These are phyloP conservation scores for Candida montana DNA, from an alignment of 805 yeast species.

Conservation along the genomic window DNA sequence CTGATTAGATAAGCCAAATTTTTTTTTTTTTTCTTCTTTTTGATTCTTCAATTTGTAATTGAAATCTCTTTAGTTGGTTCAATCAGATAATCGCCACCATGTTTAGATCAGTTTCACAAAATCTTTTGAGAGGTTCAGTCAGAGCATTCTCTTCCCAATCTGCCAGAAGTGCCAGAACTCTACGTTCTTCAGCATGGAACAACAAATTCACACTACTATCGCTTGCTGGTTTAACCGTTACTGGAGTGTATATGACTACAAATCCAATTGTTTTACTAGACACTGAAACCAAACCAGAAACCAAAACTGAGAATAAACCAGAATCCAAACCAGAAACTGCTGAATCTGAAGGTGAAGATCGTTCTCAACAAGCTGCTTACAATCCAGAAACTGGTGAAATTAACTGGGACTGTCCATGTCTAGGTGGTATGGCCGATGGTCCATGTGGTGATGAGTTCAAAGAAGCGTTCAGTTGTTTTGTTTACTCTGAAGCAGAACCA, in stretches of 20 bases:
- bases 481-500: constrained; percentile 90
- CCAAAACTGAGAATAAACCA: neutral
- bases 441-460: constrained; percentile 97
- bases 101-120: constrained; percentile 1
- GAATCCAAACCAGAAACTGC: neutral
- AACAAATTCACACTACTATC: neutral
- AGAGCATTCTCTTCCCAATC: neutral
- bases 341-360: constrained; percentile 30
- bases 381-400: constrained; percentile 97
- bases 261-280: constrained; percentile 1
- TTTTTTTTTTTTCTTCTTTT: too few relatives aligned
- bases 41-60: too few relatives aligned
- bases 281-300: neutral
- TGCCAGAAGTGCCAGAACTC: neutral
- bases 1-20: too few relatives aligned
- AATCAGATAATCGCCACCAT: neutral
- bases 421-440: constrained; percentile 98
- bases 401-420: constrained; percentile 99
- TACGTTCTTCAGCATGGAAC: neutral
- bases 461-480: constrained; percentile 91
- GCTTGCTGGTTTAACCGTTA: neutral
- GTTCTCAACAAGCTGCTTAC: constrained; percentile 58
- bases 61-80: too few relatives aligned
- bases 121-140: neutral
- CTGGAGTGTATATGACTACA: neutral